Conservation (phyloP, 345 rosid species). For the Physaria fendleri region DNA sequence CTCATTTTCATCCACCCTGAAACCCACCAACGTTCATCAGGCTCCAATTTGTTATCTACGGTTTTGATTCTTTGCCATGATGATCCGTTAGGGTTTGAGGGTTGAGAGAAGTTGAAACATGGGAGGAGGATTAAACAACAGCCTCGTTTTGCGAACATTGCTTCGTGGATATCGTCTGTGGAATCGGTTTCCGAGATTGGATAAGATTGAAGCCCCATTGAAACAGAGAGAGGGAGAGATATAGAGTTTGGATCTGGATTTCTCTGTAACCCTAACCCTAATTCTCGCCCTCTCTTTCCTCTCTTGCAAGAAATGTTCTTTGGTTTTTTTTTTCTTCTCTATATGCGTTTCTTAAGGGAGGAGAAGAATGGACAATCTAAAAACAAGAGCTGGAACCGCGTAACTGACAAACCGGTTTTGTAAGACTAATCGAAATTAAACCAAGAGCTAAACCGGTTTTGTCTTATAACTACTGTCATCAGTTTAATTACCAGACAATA, state of each 20-base stretch:
- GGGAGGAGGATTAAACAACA: too few relatives aligned
- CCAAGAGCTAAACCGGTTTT: conserved; percentile 11
- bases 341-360: conserved; percentile 11
- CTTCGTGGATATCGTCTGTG: too few relatives aligned
- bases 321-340: background rate
- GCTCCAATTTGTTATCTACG: conserved; percentile 26
- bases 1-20: conserved; percentile 42
- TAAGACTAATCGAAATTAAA: background rate
- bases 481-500: too few relatives aligned
- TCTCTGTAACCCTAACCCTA: conserved; percentile 32
- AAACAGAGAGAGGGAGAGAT: too few relatives aligned
- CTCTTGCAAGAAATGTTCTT: background rate
- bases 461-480: too few relatives aligned
- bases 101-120: too few relatives aligned
- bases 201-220: too few relatives aligned
- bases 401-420: conserved; percentile 11
- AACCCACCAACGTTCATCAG: conserved; percentile 34
- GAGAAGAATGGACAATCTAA: background rate
- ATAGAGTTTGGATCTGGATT: too few relatives aligned
- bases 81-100: conserved; percentile 1
- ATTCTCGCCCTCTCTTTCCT: background rate
- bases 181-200: too few relatives aligned
- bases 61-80: conserved; percentile 41
- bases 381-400: conserved; percentile 18
- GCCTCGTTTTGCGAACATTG: too few relatives aligned